Percentiles rank a stretch among this genome's conserved stretches.
Conservation (phyloP, 2,329 filamentous ascomycete genomes). For the Fonsecaea multimorphosa region DNA sequence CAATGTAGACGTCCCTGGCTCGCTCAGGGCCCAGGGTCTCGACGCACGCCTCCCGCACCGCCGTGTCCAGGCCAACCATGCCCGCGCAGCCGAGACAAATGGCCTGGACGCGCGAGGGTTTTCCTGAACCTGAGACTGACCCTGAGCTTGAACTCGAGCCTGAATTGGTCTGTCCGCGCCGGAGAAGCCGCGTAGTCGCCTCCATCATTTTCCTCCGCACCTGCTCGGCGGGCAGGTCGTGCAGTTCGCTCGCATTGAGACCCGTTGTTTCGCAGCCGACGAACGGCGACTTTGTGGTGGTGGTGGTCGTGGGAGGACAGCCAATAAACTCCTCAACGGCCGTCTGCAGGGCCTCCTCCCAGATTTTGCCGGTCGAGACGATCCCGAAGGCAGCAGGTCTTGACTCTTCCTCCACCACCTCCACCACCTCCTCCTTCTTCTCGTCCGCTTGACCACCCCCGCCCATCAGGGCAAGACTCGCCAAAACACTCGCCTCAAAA, state of each 20-base stretch:
- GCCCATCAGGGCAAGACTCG: slow-evolving; percentile 63
- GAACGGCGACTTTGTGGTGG: slow-evolving; percentile 59
- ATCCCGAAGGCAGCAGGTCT: slow-evolving; percentile 70
- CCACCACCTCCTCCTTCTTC: slow-evolving; percentile 20
- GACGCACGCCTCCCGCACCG: slow-evolving; percentile 72
- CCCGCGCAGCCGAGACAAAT: slow-evolving; percentile 89
- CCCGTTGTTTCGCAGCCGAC: slow-evolving; percentile 84
- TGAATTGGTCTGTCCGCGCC: slow-evolving; percentile 31
- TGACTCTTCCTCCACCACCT: slow-evolving; percentile 47
- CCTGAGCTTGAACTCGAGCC: no score
- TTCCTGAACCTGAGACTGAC: not conserved
- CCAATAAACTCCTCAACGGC: slow-evolving; percentile 71
- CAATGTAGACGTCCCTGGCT: slow-evolving; percentile 67
- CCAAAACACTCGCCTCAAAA: slow-evolving; percentile 79
- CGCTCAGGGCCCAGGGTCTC: slow-evolving; percentile 67
- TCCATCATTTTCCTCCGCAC: slow-evolving; percentile 70
- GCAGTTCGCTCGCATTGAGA: slow-evolving; percentile 78
- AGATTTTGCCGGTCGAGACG: slow-evolving; percentile 83
- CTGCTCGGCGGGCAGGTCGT: slow-evolving; percentile 68
- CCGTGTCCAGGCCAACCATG: slow-evolving; percentile 83
- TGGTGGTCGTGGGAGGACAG: slow-evolving; percentile 39
- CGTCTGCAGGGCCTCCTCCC: slow-evolving; percentile 73
- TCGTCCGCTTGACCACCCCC: no score
- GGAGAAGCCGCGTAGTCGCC: slow-evolving; percentile 71
- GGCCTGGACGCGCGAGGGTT: slow-evolving; percentile 55